These are phyloP conservation scores for Isatis tinctoria DNA, from an alignment of 345 rosid species.

Conservation along the genomic window DNA sequence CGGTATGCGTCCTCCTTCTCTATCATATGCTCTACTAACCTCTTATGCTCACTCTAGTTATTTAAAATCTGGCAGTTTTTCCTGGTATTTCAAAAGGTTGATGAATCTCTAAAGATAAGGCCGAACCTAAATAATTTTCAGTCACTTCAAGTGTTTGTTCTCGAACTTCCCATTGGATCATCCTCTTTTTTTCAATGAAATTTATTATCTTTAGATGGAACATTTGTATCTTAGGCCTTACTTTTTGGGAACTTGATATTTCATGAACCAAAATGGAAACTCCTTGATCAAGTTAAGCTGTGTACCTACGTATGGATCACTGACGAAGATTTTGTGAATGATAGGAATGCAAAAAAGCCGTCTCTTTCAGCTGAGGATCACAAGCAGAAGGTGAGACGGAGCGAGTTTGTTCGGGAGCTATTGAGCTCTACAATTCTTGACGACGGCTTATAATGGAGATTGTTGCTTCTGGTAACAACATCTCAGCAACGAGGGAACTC, in stretches of 20 bases:
- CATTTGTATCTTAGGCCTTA: neutral
- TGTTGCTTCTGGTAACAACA: neutral
- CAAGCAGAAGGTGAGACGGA: conserved; percentile 64
- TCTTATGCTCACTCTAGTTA: neutral
- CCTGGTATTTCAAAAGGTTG: neutral
- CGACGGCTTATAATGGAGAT: conserved; percentile 43
- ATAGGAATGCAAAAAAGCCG: conserved; percentile 46
- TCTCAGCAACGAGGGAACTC: neutral
- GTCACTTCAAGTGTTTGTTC: neutral
- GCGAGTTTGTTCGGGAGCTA: conserved; percentile 61
- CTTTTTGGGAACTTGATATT: no score
- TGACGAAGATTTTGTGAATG: conserved; percentile 9
- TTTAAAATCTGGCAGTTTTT: neutral
- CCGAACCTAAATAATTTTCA: neutral
- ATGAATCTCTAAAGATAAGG: neutral
- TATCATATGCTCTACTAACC: neutral
- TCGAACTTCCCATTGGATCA: neutral
- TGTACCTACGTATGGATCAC: neutral
- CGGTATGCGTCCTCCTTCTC: conserved; percentile 37
- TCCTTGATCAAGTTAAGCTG: neutral
- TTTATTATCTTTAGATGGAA: neutral
- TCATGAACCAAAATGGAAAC: neutral
- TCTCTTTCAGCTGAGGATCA: conserved; percentile 74
- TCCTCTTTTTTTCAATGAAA: no score
- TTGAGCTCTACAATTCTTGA: conserved; percentile 60